These are phyloP conservation scores for Rhodotorula graminis DNA, from an alignment of 768 basidiomycete genomes.

Conservation along the genomic window DNA sequence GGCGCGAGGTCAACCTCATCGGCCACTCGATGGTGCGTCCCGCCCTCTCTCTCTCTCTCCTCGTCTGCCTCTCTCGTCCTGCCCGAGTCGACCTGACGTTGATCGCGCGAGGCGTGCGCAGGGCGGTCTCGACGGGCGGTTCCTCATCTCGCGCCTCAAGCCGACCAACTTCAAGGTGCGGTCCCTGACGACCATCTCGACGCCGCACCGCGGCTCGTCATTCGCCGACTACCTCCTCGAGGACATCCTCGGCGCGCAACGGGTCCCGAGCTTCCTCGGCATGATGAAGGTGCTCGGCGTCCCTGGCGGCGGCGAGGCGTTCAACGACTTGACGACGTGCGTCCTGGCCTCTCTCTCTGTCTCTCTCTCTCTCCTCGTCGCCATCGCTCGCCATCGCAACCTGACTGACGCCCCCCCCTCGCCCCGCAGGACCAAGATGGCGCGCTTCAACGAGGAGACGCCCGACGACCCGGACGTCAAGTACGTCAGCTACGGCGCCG, in stretches of 20 bases:
- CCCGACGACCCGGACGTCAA: slow-evolving; percentile 70
- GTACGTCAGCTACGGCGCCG: slow-evolving; percentile 95
- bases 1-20: slow-evolving; percentile 79
- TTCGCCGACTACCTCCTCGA: slow-evolving; percentile 86
- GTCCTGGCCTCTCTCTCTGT: too few species aligned
- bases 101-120: neutral
- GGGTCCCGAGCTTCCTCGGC: slow-evolving; percentile 49
- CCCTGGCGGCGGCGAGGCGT: slow-evolving; percentile 90
- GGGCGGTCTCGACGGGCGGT: slow-evolving; percentile 92
- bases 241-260: slow-evolving; percentile 47
- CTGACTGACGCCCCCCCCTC: too few species aligned
- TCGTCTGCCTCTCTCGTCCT: neutral
- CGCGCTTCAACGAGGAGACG: slow-evolving; percentile 76
- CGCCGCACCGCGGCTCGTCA: slow-evolving; percentile 86
- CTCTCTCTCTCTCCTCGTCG: too few species aligned
- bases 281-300: slow-evolving; percentile 71
- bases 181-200: slow-evolving; percentile 87
- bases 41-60: slow-evolving; percentile 22
- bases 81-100: too few species aligned
- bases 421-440: slow-evolving; percentile 61
- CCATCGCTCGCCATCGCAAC: too few species aligned
- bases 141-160: slow-evolving; percentile 76
- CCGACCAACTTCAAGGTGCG: slow-evolving; percentile 69
- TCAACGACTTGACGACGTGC: slow-evolving; percentile 70
- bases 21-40: slow-evolving; percentile 71